Conservation (phyloP, 2,329 filamentous ascomycete species). For the Pleochaeta shiraiana region DNA sequence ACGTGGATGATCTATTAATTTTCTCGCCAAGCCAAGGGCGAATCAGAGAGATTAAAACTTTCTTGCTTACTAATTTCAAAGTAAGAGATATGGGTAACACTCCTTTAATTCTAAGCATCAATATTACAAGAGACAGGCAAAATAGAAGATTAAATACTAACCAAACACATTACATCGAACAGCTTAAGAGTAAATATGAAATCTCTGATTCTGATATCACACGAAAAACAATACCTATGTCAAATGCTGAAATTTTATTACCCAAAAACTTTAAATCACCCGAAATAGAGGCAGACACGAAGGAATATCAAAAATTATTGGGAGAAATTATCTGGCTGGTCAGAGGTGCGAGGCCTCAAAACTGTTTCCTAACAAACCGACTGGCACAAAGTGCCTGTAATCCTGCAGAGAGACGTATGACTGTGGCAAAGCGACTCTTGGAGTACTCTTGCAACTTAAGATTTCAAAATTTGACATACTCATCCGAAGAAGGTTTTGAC, state of each 20-base stretch:
- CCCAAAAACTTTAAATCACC: not conserved
- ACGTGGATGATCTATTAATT: not conserved
- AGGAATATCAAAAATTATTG: not conserved
- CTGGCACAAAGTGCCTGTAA: not conserved
- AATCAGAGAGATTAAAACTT: not conserved
- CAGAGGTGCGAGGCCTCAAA: not conserved
- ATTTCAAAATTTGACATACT: not conserved
- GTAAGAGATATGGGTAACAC: not conserved
- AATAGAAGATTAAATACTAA: not conserved
- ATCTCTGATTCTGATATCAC: not conserved
- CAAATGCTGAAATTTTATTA: not conserved
- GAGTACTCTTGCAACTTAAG: not conserved
- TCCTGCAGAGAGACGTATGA: not conserved
- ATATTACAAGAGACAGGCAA: not conserved
- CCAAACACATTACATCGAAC: not conserved
- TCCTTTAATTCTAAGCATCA: not conserved
- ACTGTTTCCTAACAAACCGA: constrained; percentile 1
- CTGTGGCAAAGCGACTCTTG: not conserved
- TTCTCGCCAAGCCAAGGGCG: not conserved
- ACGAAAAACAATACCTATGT: not conserved
- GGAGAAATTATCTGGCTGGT: constrained; percentile 1
- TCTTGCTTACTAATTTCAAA: not conserved
- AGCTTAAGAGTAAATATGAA: not conserved
- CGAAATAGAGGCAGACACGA: not conserved
- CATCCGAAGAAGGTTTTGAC: not conserved